phyloP scores from a whole-genome alignment of 495 filamentous ascomycete species.

The Xylaria venustula region DNA sequence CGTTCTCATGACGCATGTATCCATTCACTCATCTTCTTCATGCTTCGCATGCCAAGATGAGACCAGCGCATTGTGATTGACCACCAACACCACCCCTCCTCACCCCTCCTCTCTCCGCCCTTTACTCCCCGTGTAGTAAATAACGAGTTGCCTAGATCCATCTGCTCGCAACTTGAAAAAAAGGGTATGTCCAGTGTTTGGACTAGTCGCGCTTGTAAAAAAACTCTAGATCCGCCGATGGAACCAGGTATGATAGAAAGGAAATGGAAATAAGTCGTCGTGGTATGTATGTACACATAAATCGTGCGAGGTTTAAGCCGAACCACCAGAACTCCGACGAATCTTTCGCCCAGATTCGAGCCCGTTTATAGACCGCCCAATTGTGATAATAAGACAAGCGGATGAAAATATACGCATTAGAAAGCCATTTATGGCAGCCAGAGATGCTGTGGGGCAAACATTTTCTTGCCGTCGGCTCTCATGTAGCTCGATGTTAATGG shows the following conservation, averaged over 20 bases:
- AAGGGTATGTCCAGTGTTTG: background rate
- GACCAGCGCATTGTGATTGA: background rate
- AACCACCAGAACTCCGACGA: background rate
- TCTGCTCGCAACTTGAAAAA: background rate
- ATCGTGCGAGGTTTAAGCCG: background rate
- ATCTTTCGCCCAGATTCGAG: background rate
- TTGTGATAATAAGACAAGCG: background rate
- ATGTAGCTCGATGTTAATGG: slow-evolving; percentile 18
- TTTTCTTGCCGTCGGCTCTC: slow-evolving; percentile 24
- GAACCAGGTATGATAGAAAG: background rate
- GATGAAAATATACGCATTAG: background rate
- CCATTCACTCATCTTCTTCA: slow-evolving; percentile 2
- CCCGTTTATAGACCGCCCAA: background rate
- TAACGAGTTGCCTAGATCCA: background rate
- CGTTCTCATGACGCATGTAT: background rate
- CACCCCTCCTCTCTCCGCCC: too few relatives aligned
- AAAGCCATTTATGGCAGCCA: slow-evolving; percentile 6
- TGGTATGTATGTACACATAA: slow-evolving; percentile 1
- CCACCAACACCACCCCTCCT: background rate
- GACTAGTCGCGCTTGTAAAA: background rate
- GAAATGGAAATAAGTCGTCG: background rate
- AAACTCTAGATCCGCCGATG: background rate
- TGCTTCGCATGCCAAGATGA: background rate
- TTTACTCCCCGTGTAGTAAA: background rate
- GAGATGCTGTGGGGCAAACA: slow-evolving; percentile 15